A percentile compares a stretch with the other conserved stretches of the same genome.
Conservation (phyloP, 73 alveolate genomes). For the Vitrella brassicaformis region DNA sequence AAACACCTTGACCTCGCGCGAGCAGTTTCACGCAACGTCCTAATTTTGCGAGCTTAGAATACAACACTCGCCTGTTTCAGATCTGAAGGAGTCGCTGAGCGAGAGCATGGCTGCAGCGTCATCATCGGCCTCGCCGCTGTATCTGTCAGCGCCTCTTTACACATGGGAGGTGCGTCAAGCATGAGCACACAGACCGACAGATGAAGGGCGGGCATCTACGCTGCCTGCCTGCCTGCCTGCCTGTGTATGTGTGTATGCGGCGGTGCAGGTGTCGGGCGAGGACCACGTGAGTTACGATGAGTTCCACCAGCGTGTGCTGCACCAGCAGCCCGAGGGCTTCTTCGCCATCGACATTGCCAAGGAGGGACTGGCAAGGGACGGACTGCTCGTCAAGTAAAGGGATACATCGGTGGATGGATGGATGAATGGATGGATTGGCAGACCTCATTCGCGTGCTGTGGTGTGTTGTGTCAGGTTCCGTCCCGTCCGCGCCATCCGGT, state of each 20-base stretch:
- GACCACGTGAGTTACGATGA: neutral
- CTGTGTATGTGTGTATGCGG: neutral
- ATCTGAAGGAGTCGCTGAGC: no score
- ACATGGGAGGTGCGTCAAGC: neutral
- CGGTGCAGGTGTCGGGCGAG: neutral
- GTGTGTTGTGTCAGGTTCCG: no score
- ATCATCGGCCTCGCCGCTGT: no score
- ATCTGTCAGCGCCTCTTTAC: neutral
- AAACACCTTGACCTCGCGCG: no score
- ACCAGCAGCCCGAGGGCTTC: neutral
- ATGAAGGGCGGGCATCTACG: neutral
- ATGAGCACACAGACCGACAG: no score
- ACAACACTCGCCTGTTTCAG: no score
- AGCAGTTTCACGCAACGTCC: no score
- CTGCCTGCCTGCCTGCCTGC: neutral
- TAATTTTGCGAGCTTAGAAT: no score
- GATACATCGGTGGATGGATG: no score
- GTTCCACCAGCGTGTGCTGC: neutral
- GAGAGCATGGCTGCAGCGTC: no score
- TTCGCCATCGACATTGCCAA: neutral
- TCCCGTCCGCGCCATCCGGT: slow-evolving; percentile 9
- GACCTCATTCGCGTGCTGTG: no score
- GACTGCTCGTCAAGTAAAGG: neutral
- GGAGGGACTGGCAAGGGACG: neutral
- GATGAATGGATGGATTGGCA: no score